Evolutionary conservation across 1,284 basidiomycete species (phyloP).

Genomic region (Phenoliferia sp.): DNA sequence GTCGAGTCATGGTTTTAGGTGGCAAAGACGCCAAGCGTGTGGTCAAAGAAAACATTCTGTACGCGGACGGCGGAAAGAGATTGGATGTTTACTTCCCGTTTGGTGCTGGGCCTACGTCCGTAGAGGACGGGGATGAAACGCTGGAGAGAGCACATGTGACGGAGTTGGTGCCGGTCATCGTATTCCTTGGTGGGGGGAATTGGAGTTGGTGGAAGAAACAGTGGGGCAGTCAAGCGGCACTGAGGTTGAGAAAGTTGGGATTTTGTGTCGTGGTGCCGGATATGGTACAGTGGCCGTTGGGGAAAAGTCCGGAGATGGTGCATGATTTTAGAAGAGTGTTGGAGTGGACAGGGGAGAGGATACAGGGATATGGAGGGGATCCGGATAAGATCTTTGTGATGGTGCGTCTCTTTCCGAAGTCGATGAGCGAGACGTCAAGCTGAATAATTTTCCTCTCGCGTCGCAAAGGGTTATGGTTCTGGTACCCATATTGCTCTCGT

Average conservation of each 20-base stretch:
- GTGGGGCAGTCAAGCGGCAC: conserved; percentile 40
- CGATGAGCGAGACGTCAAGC: neutral
- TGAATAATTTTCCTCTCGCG: neutral
- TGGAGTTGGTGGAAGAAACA: conserved; percentile 34
- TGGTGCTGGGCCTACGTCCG: neutral
- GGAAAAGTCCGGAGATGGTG: conserved; percentile 8
- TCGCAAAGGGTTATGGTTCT: conserved; percentile 38
- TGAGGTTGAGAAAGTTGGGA: conserved; percentile 41
- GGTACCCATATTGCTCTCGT: conserved; percentile 19
- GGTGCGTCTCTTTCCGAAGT: neutral
- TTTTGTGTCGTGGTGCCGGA: conserved; percentile 44
- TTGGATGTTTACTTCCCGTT: conserved; percentile 39
- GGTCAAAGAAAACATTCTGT: conserved; percentile 38
- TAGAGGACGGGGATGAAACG: neutral
- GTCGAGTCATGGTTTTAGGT: conserved; percentile 39
- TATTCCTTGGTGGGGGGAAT: conserved; percentile 41
- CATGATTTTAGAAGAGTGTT: conserved; percentile 41
- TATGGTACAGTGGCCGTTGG: conserved; percentile 19
- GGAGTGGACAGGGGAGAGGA: conserved; percentile 41
- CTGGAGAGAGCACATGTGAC: no score
- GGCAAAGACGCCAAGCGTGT: conserved; percentile 36
- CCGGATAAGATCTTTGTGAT: conserved; percentile 27
- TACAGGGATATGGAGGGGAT: conserved; percentile 42
- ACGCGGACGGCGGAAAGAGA: conserved; percentile 32
- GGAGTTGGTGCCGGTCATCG: conserved; percentile 39